Evolutionary conservation across 495 filamentous ascomycete species (phyloP), one percentile per base, ranked within the genome.

Genomic region (Neurospora sp.): DNA sequence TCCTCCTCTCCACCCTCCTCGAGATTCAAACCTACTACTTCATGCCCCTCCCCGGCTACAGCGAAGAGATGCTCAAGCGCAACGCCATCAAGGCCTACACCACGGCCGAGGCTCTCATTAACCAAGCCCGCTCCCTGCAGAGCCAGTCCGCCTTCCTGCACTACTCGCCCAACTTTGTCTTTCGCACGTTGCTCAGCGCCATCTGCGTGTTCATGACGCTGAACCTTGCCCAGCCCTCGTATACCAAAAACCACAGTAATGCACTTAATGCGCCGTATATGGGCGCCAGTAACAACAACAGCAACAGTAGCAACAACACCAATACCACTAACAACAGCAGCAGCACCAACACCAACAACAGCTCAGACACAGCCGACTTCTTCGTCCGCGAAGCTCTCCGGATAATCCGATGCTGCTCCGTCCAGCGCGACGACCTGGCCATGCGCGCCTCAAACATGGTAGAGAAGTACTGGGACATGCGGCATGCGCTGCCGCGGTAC

Each of bases 21-120:
- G 83, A 85, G 12, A 83, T 85, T 69, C 83, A 85, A 69, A 77
- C 76, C 14, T 85, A 81, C 77, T 85, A 85, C 77, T 78, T 85
- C 72, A 82, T 84, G 74, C 82, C 83, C 38, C 74, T 79, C 1
- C 79, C 81, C 1, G 78, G 77, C 61, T 79, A 78, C 72, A 74
- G 73, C 76, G 44, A 76, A 12, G 81, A 79, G 31, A 76, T 80
- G n/a, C 76, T 84, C 5, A 83, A 82, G 70, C 80, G 82, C 40
- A 81, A 82, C 73, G 73, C 84, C 7, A 73, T 84, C 53, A 83
- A 83, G 3, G 74, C 80, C 68, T 84, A 82, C 76, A 79, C 74
- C 68, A 84, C 83, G 3, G 81, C 83, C 71, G 78, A 78, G 27
- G 70, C 79, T 14, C 72, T 83, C 37, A 76, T 85, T 73, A 77